Conservation (phyloP, 2,329 filamentous ascomycete genomes). For the Paecilomyces sp. region DNA sequence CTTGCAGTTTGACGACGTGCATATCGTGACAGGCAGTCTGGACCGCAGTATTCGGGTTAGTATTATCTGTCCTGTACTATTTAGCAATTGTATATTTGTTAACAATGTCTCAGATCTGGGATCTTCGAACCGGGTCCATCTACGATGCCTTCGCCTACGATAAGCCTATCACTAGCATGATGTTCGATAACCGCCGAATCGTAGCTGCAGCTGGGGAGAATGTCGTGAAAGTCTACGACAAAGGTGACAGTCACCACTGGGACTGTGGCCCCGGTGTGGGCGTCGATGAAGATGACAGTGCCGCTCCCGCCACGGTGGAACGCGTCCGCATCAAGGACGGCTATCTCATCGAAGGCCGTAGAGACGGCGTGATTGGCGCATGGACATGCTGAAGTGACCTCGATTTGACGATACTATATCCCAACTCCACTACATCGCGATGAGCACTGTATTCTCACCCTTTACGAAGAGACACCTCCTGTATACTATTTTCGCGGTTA, state of each 20-base stretch:
- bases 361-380: conserved; percentile 79
- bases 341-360: conserved; percentile 84
- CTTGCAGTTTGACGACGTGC: conserved; percentile 91
- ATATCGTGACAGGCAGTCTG: conserved; percentile 85
- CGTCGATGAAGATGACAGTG: conserved; percentile 56
- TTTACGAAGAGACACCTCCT: neutral
- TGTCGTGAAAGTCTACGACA: conserved; percentile 97
- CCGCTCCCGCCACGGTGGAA: conserved; percentile 65
- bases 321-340: conserved; percentile 86
- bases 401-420: conserved; percentile 14
- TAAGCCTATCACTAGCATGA: conserved; percentile 86
- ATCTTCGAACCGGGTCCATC: conserved; percentile 91
- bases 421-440: conserved; percentile 2
- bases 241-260: conserved; percentile 92
- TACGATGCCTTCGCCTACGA: conserved; percentile 96
- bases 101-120: conserved; percentile 71
- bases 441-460: conserved; percentile 3
- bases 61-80: conserved; percentile 4
- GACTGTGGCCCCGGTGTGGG: conserved; percentile 77
- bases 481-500: conserved; percentile 10
- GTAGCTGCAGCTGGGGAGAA: conserved; percentile 84
- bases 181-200: conserved; percentile 88
- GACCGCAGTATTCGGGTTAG: conserved; percentile 91
- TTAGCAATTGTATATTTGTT: conserved; percentile 2
- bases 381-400: conserved; percentile 62